Conservation (phyloP, 108 stramenopile genomes). For the Aurantiochytrium sp. region DNA sequence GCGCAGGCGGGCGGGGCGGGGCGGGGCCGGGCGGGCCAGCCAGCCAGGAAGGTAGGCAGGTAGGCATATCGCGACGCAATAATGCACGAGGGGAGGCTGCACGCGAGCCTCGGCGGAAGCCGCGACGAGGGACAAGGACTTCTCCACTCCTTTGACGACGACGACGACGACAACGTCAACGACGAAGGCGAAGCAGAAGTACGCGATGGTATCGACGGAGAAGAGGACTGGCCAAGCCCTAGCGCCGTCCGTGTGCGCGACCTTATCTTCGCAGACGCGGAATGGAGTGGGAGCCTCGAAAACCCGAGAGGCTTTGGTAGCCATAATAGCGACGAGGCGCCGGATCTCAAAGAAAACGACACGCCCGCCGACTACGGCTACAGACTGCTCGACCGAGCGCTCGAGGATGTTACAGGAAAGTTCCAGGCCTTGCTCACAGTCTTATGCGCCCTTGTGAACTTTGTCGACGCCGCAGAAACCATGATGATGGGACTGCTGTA, state of each 20-base stretch:
- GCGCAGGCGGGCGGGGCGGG: too few relatives aligned
- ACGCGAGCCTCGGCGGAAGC: too few relatives aligned
- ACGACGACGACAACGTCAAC: too few relatives aligned
- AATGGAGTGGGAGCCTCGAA: too few relatives aligned
- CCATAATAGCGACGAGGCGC: background rate
- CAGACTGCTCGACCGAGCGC: background rate
- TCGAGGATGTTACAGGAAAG: background rate
- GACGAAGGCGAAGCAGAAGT: background rate
- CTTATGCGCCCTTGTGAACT: background rate
- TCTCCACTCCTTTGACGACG: too few relatives aligned
- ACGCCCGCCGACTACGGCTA: background rate
- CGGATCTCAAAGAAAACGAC: background rate
- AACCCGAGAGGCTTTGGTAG: too few relatives aligned
- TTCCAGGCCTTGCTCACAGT: background rate
- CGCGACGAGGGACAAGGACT: too few relatives aligned
- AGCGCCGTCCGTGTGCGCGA: background rate
- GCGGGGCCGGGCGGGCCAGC: too few relatives aligned
- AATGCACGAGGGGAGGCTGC: too few relatives aligned
- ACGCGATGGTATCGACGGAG: background rate
- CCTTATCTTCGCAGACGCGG: background rate
- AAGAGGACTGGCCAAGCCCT: background rate
- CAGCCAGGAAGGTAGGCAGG: too few relatives aligned
- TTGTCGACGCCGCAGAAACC: background rate
- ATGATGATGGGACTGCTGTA: conserved; percentile 1
- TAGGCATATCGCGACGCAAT: too few relatives aligned